These are phyloP conservation scores for Coemansia sp. DNA, from an alignment of 192 early-diverging fungal species.

Conservation along the genomic window DNA sequence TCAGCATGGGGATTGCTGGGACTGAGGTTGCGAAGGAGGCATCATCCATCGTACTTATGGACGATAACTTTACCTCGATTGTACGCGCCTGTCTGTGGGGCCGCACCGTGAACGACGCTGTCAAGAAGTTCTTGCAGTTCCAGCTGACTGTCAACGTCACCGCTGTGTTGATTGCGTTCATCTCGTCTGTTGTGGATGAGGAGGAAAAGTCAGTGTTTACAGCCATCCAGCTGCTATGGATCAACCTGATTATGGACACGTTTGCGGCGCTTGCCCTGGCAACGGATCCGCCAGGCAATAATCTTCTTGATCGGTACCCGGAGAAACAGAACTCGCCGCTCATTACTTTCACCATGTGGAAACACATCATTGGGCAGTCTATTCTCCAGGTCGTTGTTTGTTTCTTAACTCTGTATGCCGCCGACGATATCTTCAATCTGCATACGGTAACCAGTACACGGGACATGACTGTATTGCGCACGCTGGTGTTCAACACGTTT, in stretches of 20 bases:
- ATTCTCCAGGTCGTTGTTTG: slow-evolving; percentile 85
- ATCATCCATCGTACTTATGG: slow-evolving; percentile 94
- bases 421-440: slow-evolving; percentile 63
- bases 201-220: slow-evolving; percentile 83
- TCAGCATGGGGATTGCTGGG: slow-evolving; percentile 99
- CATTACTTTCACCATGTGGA: slow-evolving; percentile 92
- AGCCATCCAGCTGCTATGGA: slow-evolving; percentile 96
- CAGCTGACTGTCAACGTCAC: slow-evolving; percentile 98
- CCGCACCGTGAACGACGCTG: slow-evolving; percentile 90
- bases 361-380: slow-evolving; percentile 90
- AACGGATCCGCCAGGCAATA: slow-evolving; percentile 85
- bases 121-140: slow-evolving; percentile 99
- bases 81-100: slow-evolving; percentile 99
- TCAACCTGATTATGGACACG: slow-evolving; percentile 99
- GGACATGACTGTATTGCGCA: slow-evolving; percentile 62
- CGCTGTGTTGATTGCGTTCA: slow-evolving; percentile 77
- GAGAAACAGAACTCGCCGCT: slow-evolving; percentile 78
- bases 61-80: slow-evolving; percentile 98
- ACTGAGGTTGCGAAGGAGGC: slow-evolving; percentile 99
- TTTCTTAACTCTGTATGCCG: slow-evolving; percentile 71
- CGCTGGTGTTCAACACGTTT: slow-evolving; percentile 91
- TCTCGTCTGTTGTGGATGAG: slow-evolving; percentile 66
- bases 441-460: slow-evolving; percentile 44
- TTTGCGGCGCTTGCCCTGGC: slow-evolving; percentile 96
- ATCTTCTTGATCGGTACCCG: slow-evolving; percentile 85